A percentile compares a stretch with the other conserved stretches of the same genome.
Conservation (phyloP, 78 protist genomes). For the Isochrysis galbana region DNA sequence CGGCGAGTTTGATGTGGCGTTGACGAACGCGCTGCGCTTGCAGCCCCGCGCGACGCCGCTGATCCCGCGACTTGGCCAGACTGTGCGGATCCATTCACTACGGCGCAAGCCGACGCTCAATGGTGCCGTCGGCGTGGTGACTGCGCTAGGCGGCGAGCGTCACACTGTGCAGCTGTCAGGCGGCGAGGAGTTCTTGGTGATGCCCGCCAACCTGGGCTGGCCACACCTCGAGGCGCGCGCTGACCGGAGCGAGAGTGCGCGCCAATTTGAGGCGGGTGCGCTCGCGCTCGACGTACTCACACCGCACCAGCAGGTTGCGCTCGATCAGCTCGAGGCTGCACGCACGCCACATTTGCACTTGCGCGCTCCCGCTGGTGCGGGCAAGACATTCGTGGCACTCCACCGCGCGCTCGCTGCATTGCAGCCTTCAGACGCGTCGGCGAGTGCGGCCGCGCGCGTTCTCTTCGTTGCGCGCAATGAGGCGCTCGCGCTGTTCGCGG, state of each 20-base stretch:
- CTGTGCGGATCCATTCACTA: neutral
- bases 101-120: neutral
- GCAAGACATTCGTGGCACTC: conserved; percentile 17
- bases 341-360: neutral
- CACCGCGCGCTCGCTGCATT: neutral
- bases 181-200: neutral
- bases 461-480: neutral
- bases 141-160: neutral
- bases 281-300: neutral
- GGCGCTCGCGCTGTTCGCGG: neutral
- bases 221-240: neutral
- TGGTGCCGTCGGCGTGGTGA: neutral
- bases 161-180: neutral
- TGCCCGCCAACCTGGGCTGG: neutral
- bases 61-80: neutral
- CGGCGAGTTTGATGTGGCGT: neutral
- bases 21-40: neutral
- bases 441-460: too few relatives aligned
- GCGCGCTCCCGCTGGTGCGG: conserved; percentile 1
- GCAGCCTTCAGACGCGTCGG: neutral
- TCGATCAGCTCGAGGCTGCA: neutral
- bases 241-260: neutral
- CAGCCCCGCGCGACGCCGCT: neutral
- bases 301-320: neutral
- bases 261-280: neutral